Evolutionary conservation across 1,284 basidiomycete species (phyloP).

Genomic region (Trametes sp.): DNA sequence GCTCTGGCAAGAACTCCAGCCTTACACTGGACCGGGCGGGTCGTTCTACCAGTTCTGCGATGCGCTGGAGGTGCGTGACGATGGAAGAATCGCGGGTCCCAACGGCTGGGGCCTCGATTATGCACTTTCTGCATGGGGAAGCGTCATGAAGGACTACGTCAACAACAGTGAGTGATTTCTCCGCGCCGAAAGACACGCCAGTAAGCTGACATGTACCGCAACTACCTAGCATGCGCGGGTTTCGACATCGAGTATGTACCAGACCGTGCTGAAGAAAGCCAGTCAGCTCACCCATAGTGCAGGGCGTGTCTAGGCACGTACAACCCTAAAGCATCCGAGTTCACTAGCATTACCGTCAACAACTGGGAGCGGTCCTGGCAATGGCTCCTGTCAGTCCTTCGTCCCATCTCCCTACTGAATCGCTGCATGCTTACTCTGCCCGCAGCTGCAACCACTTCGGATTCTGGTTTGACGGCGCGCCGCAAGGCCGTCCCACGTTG

Average conservation of each 20-base stretch:
- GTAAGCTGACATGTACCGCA: no score
- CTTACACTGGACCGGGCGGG: conserved; percentile 45
- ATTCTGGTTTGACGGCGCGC: conserved; percentile 62
- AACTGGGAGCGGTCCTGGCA: conserved; percentile 59
- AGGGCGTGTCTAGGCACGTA: conserved; percentile 65
- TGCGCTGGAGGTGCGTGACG: conserved; percentile 67
- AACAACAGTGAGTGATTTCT: conserved; percentile 42
- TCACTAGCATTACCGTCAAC: conserved; percentile 56
- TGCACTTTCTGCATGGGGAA: conserved; percentile 65
- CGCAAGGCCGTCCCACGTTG: conserved; percentile 52
- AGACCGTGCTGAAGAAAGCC: no score
- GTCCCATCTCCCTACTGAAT: no score
- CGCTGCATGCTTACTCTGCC: neutral
- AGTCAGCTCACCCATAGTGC: no score
- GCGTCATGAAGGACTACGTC: conserved; percentile 49
- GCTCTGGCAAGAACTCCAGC: conserved; percentile 63
- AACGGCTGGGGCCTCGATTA: conserved; percentile 68
- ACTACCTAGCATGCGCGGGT: no score
- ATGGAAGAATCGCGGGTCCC: conserved; percentile 55
- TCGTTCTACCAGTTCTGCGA: conserved; percentile 74
- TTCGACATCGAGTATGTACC: neutral
- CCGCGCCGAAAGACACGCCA: no score
- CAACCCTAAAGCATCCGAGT: conserved; percentile 50
- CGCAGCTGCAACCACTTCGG: conserved; percentile 70
- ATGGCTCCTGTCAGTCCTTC: conserved; percentile 56